Percentiles rank a stretch among this genome's conserved stretches.
phyloP scores from a whole-genome alignment of 2,329 filamentous ascomycete species.

The Capronia coronata region DNA sequence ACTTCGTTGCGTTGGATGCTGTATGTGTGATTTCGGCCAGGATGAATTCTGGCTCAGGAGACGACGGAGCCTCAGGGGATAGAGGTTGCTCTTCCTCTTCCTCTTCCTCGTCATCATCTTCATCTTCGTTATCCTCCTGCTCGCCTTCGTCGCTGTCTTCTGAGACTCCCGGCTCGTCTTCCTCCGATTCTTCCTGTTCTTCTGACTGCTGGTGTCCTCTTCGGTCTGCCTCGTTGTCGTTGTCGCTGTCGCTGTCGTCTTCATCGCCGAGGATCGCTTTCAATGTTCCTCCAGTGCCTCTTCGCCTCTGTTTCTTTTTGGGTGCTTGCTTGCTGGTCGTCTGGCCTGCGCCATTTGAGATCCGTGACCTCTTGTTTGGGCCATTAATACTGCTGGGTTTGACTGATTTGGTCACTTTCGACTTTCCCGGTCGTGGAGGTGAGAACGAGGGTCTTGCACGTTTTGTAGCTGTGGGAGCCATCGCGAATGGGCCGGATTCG shows the following conservation, averaged over 20 bases:
- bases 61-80: constrained; percentile 11
- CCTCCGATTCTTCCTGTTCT: not conserved
- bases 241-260: constrained; percentile 11
- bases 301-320: not conserved
- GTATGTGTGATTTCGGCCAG: constrained; percentile 40
- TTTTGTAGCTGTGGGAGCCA: constrained; percentile 32
- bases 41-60: constrained; percentile 42
- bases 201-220: not conserved
- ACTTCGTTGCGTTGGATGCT: constrained; percentile 32
- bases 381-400: constrained; percentile 17
- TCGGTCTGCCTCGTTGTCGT: too few species aligned
- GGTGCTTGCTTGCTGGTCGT: not conserved
- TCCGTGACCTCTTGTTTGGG: not conserved
- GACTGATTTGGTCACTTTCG: constrained; percentile 20
- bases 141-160: not conserved
- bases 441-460: constrained; percentile 41
- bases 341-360: constrained; percentile 1
- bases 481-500: too few species aligned
- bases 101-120: not conserved
- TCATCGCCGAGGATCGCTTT: constrained; percentile 11
- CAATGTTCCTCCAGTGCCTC: constrained; percentile 11
- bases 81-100: constrained; percentile 11
- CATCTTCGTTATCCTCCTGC: constrained; percentile 3
- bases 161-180: not conserved
- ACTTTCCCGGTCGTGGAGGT: constrained; percentile 34